phyloP scores from a whole-genome alignment of 192 early-diverging fungal species.

The Coemansia sp. region DNA sequence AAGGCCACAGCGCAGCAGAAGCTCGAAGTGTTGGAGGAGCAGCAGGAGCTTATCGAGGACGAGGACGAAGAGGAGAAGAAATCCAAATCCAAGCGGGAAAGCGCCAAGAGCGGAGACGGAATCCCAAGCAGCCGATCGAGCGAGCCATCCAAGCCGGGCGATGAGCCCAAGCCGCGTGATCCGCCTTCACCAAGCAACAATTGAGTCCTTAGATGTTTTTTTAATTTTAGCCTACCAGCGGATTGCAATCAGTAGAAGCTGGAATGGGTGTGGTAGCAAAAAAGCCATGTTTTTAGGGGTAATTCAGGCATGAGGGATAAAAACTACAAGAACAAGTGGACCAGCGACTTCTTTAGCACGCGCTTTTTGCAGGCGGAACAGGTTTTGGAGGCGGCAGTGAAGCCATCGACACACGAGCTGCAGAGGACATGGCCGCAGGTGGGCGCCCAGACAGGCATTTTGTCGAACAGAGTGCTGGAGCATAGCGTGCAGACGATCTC shows the following conservation, averaged over 20 bases:
- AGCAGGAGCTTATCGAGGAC: constrained; percentile 95
- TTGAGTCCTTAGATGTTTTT: not conserved
- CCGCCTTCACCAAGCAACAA: not conserved
- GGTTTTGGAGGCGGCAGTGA: constrained; percentile 18
- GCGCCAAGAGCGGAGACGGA: constrained; percentile 7
- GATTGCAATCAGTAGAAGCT: no score
- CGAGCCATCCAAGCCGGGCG: not conserved
- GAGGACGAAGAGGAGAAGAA: constrained; percentile 86
- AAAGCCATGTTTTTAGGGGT: no score
- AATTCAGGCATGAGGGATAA: not conserved
- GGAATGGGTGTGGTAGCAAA: no score
- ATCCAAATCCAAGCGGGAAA: constrained; percentile 53
- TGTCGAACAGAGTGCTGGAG: constrained; percentile 22
- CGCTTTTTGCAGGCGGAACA: constrained; percentile 42
- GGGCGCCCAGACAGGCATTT: constrained; percentile 45
- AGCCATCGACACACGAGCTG: constrained; percentile 31
- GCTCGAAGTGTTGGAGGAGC: constrained; percentile 90
- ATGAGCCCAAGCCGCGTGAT: not conserved
- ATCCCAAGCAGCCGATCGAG: not conserved
- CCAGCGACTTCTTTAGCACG: constrained; percentile 29
- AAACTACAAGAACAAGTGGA: constrained; percentile 35
- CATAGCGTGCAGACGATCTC: constrained; percentile 47
- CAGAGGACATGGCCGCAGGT: constrained; percentile 49
- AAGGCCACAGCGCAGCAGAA: constrained; percentile 90
- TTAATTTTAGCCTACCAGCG: no score